These are phyloP conservation scores for Fusarium keratoplasticum DNA, from an alignment of 2,329 filamentous ascomycete genomes.

Conservation along the genomic window DNA sequence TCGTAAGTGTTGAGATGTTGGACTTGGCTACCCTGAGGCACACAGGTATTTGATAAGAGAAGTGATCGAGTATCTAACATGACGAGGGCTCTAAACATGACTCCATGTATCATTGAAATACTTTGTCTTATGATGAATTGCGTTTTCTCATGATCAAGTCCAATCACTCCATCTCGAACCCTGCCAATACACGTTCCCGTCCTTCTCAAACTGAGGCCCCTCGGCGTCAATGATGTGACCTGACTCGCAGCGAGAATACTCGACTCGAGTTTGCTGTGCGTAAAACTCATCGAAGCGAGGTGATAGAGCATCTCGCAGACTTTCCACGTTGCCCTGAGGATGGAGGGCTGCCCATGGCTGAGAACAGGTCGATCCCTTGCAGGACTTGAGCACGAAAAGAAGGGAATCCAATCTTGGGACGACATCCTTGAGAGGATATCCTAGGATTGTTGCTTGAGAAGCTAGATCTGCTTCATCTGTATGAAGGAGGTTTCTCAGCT, in stretches of 20 bases:
- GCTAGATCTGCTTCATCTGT: constrained; percentile 14
- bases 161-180: constrained; percentile 11
- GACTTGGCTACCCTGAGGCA: not conserved
- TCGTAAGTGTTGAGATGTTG: not conserved
- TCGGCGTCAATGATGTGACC: constrained; percentile 68
- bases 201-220: constrained; percentile 53
- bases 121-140: not conserved
- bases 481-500: constrained; percentile 50
- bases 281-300: constrained; percentile 64
- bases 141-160: not conserved
- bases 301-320: constrained; percentile 61
- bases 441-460: constrained; percentile 42
- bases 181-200: constrained; percentile 10
- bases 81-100: not conserved
- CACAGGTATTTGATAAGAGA: not conserved
- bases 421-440: constrained; percentile 53
- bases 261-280: constrained; percentile 58
- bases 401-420: constrained; percentile 67
- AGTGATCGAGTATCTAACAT: not conserved
- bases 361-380: constrained; percentile 63
- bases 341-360: constrained; percentile 68
- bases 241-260: constrained; percentile 63
- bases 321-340: constrained; percentile 62
- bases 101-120: not conserved
- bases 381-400: constrained; percentile 70